Conservation (phyloP, 192 early-diverging fungal species). For the Lobosporangium transversale region DNA sequence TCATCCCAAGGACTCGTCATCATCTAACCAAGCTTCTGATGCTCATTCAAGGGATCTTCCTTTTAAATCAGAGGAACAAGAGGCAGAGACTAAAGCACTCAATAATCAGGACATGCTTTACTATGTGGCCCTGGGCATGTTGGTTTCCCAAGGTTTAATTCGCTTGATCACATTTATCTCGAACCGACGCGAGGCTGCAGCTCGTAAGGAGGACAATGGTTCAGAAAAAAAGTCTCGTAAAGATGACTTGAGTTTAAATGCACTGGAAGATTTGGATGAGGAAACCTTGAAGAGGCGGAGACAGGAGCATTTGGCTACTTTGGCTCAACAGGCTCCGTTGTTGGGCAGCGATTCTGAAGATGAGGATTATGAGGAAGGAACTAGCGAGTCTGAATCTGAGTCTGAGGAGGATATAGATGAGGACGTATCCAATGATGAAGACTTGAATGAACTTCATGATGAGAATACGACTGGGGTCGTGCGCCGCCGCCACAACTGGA, state of each 20-base stretch:
- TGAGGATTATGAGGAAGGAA: conserved; percentile 41
- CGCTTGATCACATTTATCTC: conserved; percentile 43
- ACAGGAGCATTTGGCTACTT: conserved; percentile 26
- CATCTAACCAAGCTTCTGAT: background rate
- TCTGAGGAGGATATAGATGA: conserved; percentile 12
- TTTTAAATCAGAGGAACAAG: background rate
- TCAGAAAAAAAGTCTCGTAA: conserved; percentile 12
- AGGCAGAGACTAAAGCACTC: background rate
- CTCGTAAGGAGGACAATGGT: conserved; percentile 32
- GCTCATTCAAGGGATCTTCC: background rate
- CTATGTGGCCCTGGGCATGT: conserved; percentile 48
- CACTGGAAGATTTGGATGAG: conserved; percentile 31
- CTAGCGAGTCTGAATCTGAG: conserved; percentile 10
- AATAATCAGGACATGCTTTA: conserved; percentile 37
- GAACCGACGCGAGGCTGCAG: conserved; percentile 33
- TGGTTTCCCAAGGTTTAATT: conserved; percentile 44
- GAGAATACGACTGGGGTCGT: conserved; percentile 13
- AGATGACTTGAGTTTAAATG: conserved; percentile 17
- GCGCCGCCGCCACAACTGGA: conserved; percentile 26
- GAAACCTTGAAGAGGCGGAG: conserved; percentile 20
- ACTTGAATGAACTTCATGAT: conserved; percentile 6
- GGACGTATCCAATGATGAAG: conserved; percentile 11
- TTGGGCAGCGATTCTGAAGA: conserved; percentile 41
- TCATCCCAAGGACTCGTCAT: conserved; percentile 12
- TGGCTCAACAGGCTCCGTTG: conserved; percentile 20